A percentile compares a stretch with the other conserved stretches of the same genome.
phyloP scores from a whole-genome alignment of 2,329 filamentous ascomycete genomes.

The Xylaria sp. region DNA sequence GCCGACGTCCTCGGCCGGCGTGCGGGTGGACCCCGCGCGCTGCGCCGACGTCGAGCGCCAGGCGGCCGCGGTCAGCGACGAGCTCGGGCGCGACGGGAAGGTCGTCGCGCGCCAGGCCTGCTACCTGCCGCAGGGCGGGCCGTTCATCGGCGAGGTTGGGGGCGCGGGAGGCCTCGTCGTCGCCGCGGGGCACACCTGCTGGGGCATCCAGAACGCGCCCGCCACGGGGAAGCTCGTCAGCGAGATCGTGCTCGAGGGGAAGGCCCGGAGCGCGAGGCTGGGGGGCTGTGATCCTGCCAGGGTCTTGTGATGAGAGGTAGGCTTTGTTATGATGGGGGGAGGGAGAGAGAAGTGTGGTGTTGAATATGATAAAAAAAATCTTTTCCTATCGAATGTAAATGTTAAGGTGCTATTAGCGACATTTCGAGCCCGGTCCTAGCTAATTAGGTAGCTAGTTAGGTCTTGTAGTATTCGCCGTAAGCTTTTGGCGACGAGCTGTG shows the following conservation, averaged over 20 bases:
- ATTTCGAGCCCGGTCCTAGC: too few species aligned
- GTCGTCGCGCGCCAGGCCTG: conserved; percentile 71
- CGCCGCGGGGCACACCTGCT: conserved; percentile 77
- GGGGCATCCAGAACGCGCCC: conserved; percentile 81
- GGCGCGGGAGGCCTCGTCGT: conserved; percentile 64
- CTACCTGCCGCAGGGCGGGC: conserved; percentile 73
- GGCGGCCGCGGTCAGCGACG: conserved; percentile 54
- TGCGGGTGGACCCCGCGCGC: conserved; percentile 64
- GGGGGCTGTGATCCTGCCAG: conserved; percentile 57
- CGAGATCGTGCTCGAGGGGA: conserved; percentile 65
- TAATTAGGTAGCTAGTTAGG: too few species aligned
- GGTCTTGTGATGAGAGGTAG: conserved; percentile 37
- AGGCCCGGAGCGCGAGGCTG: conserved; percentile 60
- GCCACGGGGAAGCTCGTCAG: conserved; percentile 69
- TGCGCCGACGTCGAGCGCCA: conserved; percentile 73
- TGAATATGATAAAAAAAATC: too few species aligned
- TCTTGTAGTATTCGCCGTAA: too few species aligned
- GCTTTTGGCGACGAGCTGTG: too few species aligned
- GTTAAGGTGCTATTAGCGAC: too few species aligned
- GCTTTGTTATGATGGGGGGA: too few species aligned
- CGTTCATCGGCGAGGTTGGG: conserved; percentile 69
- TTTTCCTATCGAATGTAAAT: too few species aligned
- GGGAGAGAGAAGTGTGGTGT: too few species aligned
- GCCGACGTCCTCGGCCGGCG: conserved; percentile 59
- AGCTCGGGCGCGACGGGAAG: conserved; percentile 59